These are phyloP conservation scores for Mycosarcoma maydis DNA, from an alignment of 1,284 basidiomycete species.

Conservation along the genomic window DNA sequence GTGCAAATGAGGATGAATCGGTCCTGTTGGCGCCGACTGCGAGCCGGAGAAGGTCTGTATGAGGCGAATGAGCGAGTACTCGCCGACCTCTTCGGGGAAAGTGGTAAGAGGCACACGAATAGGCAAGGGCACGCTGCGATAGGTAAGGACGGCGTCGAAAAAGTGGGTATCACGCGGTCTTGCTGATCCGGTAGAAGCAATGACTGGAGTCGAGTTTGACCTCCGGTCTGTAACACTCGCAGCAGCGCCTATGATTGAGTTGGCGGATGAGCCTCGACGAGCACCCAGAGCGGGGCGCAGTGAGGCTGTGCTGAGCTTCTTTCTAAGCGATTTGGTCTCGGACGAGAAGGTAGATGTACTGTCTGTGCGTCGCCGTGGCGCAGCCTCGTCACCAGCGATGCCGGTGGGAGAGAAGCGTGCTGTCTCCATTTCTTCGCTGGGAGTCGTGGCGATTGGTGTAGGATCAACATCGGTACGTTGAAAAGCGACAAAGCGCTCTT, in stretches of 20 bases:
- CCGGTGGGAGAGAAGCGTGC: conserved; percentile 10
- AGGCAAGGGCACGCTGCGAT: conserved; percentile 66
- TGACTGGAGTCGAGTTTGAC: conserved; percentile 11
- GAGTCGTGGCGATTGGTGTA: neutral
- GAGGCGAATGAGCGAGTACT: conserved; percentile 93
- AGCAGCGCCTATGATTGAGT: conserved; percentile 15
- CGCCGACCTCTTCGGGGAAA: conserved; percentile 86
- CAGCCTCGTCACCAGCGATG: conserved; percentile 1
- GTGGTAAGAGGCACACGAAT: conserved; percentile 55
- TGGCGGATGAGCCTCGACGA: conserved; percentile 38
- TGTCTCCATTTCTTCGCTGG: conserved; percentile 15
- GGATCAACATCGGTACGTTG: conserved; percentile 16
- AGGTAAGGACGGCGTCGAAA: conserved; percentile 83
- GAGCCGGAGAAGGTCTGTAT: conserved; percentile 85
- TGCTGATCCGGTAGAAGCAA: conserved; percentile 11
- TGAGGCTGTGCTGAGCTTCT: conserved; percentile 38
- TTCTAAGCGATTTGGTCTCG: conserved; percentile 41
- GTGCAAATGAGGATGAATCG: conserved; percentile 88
- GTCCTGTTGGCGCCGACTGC: conserved; percentile 72
- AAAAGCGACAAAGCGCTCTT: conserved; percentile 72
- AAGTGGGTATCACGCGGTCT: conserved; percentile 83
- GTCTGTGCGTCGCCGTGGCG: conserved; percentile 33
- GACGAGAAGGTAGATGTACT: conserved; percentile 40
- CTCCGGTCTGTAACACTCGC: conserved; percentile 14
- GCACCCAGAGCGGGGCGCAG: conserved; percentile 32